Conservation (phyloP, 192 early-diverging fungal genomes). For the Coemansia sp. region DNA sequence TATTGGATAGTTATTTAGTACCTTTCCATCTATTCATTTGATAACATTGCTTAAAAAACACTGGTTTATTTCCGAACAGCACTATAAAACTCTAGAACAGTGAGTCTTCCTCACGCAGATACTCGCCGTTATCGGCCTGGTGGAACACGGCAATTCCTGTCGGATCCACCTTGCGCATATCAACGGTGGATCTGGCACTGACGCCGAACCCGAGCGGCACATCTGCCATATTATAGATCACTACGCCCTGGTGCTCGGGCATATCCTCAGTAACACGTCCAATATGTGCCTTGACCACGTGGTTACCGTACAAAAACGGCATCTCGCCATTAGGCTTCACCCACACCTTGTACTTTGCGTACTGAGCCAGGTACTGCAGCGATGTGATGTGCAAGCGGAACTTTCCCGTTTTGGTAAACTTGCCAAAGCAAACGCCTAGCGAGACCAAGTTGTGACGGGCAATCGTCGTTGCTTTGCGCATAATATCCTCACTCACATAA, state of each 20-base stretch:
- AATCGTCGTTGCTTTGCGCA: constrained; percentile 82
- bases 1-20: neutral
- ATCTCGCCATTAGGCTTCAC: constrained; percentile 99
- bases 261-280: constrained; percentile 97
- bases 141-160: constrained; percentile 94
- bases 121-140: constrained; percentile 98
- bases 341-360: constrained; percentile 98
- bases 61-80: constrained; percentile 3
- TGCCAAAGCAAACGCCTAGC: constrained; percentile 97
- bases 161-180: constrained; percentile 90
- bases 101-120: constrained; percentile 77
- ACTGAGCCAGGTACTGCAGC: constrained; percentile 90
- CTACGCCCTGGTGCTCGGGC: constrained; percentile 96
- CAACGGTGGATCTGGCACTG: constrained; percentile 89
- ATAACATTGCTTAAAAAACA: neutral
- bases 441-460: constrained; percentile 85
- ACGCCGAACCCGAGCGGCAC: constrained; percentile 96
- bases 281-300: constrained; percentile 95
- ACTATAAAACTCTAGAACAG: constrained; percentile 57
- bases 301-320: constrained; percentile 98
- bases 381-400: constrained; percentile 94
- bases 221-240: constrained; percentile 92
- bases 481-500: constrained; percentile 92
- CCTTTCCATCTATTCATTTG: neutral
- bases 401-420: constrained; percentile 97